Base-by-base conservation (phyloP, 257 asterid species). In the Scutellaria minor region DNA sequence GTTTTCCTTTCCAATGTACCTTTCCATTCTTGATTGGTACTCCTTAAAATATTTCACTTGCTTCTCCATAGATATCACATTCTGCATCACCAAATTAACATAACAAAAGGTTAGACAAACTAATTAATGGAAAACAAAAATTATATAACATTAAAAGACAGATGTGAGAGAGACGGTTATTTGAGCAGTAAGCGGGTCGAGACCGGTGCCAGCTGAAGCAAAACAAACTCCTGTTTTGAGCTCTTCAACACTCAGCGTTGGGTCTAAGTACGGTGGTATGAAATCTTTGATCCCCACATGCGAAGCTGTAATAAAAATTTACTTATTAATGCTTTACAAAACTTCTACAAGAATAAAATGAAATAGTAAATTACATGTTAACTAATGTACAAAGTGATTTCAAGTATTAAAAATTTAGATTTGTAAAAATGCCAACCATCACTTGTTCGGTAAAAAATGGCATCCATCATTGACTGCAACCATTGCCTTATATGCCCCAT, bases 221-320 rank as follows among this genome's bases (percentile, higher is more conserved):
- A 93, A 93, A 70, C 84, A 82, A 64, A 90, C 98, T 68, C 98
- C 98, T 15, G 90, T 87, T 71, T 68, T 75, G 68, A 93, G 85
- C 9, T 90, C 93, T 13, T 87, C 88, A 5, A 79, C 47, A 88
- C 68, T 82, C 1, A 87, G 92, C 0, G 69, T 73, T 6, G 95
- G 82, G 60, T 90, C 93, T 82, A 93, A 78, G 76, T 90, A 93
- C 1, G 97, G 87, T 31, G 96, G 98, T 14, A 93, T 9, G 18
- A 57, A 70, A n/a, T 87, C 93, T 81, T 88, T 92, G 48, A 87
- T 41, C 27, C 95, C 96, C 5, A 59, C 4, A 18, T 90, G 83
- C 1, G 82, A 73, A 62, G 80, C 97, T 91, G 87, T 70, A 61
- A 5, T 8, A 45, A 4, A 79, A 20, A 2, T 12, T 66, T n/a